A percentile compares a stretch with the other conserved stretches of the same genome.
Evolutionary conservation across 805 yeast genomes (phyloP).

Genomic region (Lachancea thermotolerans): DNA sequence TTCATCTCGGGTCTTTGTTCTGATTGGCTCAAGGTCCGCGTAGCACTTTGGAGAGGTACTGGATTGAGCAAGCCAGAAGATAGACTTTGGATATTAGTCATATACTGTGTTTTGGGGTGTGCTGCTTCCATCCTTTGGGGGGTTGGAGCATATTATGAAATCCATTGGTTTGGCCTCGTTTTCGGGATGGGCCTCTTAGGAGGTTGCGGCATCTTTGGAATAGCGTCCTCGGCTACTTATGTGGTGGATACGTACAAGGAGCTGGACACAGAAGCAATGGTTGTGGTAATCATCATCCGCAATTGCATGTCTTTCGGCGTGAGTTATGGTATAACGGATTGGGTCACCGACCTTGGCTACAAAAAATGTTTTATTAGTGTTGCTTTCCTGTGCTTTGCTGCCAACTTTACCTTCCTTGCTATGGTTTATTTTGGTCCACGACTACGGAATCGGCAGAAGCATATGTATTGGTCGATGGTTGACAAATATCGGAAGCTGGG

Average conservation of each 20-base stretch:
- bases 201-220: conserved; percentile 48
- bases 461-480: conserved; percentile 12
- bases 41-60: conserved; percentile 40
- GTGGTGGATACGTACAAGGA: conserved; percentile 51
- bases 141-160: conserved; percentile 49
- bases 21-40: conserved; percentile 42
- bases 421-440: conserved; percentile 16
- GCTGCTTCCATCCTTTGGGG: conserved; percentile 56
- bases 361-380: conserved; percentile 53
- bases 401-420: conserved; percentile 40
- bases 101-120: conserved; percentile 46
- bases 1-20: conserved; percentile 43
- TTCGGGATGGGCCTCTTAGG: conserved; percentile 52
- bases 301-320: conserved; percentile 54
- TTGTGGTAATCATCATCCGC: conserved; percentile 49
- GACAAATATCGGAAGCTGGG: conserved; percentile 11
- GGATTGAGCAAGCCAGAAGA: conserved; percentile 54
- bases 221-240: conserved; percentile 46
- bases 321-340: conserved; percentile 54
- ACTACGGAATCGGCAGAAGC: conserved; percentile 9
- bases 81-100: conserved; percentile 44
- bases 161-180: conserved; percentile 50
- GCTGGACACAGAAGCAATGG: conserved; percentile 48
- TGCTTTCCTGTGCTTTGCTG: conserved; percentile 44
- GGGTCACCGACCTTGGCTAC: conserved; percentile 46